Percentiles rank a stretch among this genome's conserved stretches.
These are phyloP conservation scores for Elongisporangium anandrum DNA, from an alignment of 352 stramenopile genomes.

Conservation along the genomic window DNA sequence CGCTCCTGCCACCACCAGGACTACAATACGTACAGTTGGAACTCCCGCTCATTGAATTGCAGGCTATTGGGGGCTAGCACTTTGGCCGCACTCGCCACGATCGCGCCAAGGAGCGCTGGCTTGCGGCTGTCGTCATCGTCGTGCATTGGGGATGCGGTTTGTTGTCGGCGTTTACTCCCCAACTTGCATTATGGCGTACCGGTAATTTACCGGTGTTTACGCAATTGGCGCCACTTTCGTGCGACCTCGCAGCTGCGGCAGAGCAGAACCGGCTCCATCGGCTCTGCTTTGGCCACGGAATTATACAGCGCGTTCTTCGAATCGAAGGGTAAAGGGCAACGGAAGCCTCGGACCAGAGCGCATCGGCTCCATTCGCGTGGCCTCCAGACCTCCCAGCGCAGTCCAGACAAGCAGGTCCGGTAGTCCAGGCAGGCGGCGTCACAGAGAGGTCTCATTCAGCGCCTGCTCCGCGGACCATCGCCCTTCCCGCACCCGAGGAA, in stretches of 20 bases:
- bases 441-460: not conserved
- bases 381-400: not conserved
- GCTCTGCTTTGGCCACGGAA: slow-evolving; percentile 2
- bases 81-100: slow-evolving; percentile 39
- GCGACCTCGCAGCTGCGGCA: slow-evolving; percentile 7
- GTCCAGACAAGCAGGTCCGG: not conserved
- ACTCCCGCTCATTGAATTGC: slow-evolving; percentile 73
- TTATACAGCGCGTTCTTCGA: not conserved
- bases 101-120: slow-evolving; percentile 12
- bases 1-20: not conserved
- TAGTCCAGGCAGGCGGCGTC: not conserved
- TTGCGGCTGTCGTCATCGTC: not conserved
- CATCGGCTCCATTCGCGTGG: not conserved
- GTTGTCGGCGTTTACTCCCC: not conserved
- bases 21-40: slow-evolving; percentile 36
- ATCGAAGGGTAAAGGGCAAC: not conserved
- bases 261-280: slow-evolving; percentile 30
- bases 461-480: not conserved
- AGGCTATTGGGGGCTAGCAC: slow-evolving; percentile 67
- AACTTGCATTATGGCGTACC: not conserved
- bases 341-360: not conserved
- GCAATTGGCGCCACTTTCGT: slow-evolving; percentile 10
- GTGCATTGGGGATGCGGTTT: not conserved
- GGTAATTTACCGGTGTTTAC: not conserved
- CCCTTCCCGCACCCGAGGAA: not conserved